phyloP scores from a whole-genome alignment of 371 early-diverging fungal species.

The Mucor sp. region DNA sequence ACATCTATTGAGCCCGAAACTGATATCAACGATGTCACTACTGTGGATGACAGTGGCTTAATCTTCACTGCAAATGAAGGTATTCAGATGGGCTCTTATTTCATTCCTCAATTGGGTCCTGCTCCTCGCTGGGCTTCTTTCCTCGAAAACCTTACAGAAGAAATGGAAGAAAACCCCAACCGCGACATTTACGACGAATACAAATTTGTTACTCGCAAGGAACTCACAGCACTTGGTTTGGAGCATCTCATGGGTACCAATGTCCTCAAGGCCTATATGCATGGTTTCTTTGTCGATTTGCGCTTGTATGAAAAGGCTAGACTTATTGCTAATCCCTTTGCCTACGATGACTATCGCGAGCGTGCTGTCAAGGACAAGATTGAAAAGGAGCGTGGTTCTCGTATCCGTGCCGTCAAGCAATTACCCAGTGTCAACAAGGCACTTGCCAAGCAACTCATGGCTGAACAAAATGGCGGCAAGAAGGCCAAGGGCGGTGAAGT shows the following conservation, averaged over 20 bases:
- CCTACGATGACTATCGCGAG: slow-evolving; percentile 89
- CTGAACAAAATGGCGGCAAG: slow-evolving; percentile 49
- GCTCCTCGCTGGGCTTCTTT: slow-evolving; percentile 97
- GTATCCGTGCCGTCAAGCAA: slow-evolving; percentile 87
- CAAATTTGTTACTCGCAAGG: slow-evolving; percentile 95
- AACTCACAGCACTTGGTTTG: slow-evolving; percentile 84
- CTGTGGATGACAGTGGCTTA: slow-evolving; percentile 86
- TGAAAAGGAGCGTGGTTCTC: slow-evolving; percentile 84
- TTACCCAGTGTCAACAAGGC: slow-evolving; percentile 90
- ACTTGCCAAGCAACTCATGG: slow-evolving; percentile 78
- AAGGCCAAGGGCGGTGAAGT: slow-evolving; percentile 47
- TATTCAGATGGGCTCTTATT: slow-evolving; percentile 91
- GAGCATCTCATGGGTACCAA: slow-evolving; percentile 94
- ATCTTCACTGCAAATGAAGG: slow-evolving; percentile 96
- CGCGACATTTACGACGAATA: slow-evolving; percentile 94
- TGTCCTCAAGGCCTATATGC: slow-evolving; percentile 97
- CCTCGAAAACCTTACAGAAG: slow-evolving; percentile 97
- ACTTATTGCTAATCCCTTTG: slow-evolving; percentile 96
- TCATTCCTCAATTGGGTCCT: slow-evolving; percentile 92
- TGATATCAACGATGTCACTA: slow-evolving; percentile 93
- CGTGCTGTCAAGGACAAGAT: slow-evolving; percentile 78
- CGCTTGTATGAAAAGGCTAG: slow-evolving; percentile 95
- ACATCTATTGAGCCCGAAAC: slow-evolving; percentile 90
- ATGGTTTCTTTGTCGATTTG: slow-evolving; percentile 97
- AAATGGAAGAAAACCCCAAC: slow-evolving; percentile 92